These are phyloP conservation scores for Colletotrichum zoysiae DNA, from an alignment of 2,329 filamentous ascomycete genomes.

Conservation along the genomic window DNA sequence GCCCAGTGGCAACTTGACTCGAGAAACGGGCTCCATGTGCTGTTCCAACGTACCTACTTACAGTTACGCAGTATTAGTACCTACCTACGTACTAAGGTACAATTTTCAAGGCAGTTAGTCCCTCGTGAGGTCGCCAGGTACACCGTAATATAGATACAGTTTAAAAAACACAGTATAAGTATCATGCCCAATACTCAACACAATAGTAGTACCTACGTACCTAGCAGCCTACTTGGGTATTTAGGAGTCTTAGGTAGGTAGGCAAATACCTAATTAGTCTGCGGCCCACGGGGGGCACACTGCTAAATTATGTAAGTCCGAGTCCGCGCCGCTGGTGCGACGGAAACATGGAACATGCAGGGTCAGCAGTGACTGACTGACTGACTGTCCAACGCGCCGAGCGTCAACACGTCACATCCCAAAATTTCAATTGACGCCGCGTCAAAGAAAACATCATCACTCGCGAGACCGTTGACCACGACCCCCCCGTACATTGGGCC, in stretches of 20 bases:
- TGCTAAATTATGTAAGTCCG: conserved; percentile 30
- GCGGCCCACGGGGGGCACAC: neutral
- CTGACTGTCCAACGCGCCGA: neutral
- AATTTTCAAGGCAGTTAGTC: too few species aligned
- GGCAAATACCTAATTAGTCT: neutral
- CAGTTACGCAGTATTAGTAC: too few species aligned
- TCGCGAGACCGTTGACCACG: neutral
- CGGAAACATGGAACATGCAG: neutral
- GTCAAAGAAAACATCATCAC: conserved; percentile 27
- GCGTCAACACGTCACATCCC: conserved; percentile 38
- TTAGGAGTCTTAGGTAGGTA: too few species aligned
- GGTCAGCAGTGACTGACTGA: neutral
- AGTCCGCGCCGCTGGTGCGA: conserved; percentile 15
- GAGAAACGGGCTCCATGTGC: conserved; percentile 10
- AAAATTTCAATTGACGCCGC: conserved; percentile 35
- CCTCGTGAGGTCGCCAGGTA: too few species aligned
- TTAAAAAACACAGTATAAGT: too few species aligned
- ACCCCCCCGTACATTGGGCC: too few species aligned
- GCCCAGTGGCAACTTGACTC: conserved; percentile 4
- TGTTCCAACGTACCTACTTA: neutral
- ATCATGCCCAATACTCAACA: too few species aligned
- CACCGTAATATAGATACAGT: too few species aligned
- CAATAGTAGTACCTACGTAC: too few species aligned
- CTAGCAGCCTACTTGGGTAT: too few species aligned
- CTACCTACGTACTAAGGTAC: too few species aligned